These are phyloP conservation scores for Lecanicillium sp. DNA, from an alignment of 2,329 filamentous ascomycete species.

Conservation along the genomic window DNA sequence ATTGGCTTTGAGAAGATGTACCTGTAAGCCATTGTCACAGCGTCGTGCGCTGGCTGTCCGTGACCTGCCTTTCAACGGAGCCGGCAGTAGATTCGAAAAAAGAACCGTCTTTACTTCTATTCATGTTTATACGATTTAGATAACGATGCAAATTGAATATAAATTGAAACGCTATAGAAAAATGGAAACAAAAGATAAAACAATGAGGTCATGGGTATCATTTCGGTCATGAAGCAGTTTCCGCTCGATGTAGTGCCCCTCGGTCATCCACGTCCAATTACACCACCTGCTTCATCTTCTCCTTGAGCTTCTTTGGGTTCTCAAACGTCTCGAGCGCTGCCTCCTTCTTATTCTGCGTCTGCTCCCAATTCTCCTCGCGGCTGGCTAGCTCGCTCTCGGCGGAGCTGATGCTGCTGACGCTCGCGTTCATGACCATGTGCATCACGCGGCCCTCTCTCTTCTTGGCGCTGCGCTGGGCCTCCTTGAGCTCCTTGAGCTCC, in stretches of 20 bases:
- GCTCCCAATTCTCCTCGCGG: constrained; percentile 31
- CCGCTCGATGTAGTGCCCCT: too few species aligned
- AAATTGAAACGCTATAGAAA: too few species aligned
- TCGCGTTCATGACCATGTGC: constrained; percentile 50
- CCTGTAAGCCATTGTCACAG: not conserved
- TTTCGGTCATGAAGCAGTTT: too few species aligned
- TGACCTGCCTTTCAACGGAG: too few species aligned
- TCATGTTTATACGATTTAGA: too few species aligned
- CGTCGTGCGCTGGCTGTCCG: too few species aligned
- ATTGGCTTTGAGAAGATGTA: constrained; percentile 18
- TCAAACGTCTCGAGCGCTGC: constrained; percentile 42
- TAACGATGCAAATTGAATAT: too few species aligned
- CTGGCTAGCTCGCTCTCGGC: constrained; percentile 44
- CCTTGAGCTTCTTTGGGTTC: constrained; percentile 39
- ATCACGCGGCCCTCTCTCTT: constrained; percentile 49
- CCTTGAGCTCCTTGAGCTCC: constrained; percentile 65
- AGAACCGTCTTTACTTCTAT: too few species aligned
- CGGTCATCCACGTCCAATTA: too few species aligned
- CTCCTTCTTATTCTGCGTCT: constrained; percentile 42
- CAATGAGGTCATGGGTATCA: too few species aligned
- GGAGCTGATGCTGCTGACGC: constrained; percentile 44
- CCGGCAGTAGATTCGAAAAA: too few species aligned
- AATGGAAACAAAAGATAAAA: too few species aligned
- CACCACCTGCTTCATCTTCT: constrained; percentile 11
- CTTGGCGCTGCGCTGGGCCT: constrained; percentile 66